Conservation (phyloP, 1,284 basidiomycete species). For the Melanopsichium pennsylvanicum region DNA sequence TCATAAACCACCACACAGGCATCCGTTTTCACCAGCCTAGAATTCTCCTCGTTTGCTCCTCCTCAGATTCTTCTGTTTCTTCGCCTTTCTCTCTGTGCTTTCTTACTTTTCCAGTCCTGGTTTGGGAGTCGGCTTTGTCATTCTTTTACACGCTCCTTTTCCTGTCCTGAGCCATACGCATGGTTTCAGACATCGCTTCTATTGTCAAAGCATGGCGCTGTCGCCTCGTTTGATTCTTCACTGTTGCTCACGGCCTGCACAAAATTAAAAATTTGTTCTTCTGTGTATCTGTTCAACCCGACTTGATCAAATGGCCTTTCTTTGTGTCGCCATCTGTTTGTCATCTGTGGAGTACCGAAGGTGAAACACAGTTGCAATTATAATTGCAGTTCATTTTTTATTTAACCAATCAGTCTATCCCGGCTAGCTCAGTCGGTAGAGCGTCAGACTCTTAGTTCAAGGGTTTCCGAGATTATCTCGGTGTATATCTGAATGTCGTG, state of each 20-base stretch:
- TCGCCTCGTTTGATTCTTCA: neutral
- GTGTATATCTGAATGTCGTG: conserved; percentile 62
- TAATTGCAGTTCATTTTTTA: too few species aligned
- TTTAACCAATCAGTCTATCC: conserved; percentile 42
- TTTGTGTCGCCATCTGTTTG: too few species aligned
- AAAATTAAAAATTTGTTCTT: too few species aligned
- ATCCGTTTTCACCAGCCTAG: too few species aligned
- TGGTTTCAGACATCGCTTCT: neutral
- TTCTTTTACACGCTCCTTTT: neutral
- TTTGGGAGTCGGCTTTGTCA: neutral
- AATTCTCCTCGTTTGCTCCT: too few species aligned
- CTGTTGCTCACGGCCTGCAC: too few species aligned
- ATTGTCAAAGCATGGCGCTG: neutral
- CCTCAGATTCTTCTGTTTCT: neutral
- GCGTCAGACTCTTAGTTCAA: conserved; percentile 65
- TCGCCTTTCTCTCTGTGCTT: neutral
- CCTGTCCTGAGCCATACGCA: neutral
- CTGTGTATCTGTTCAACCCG: neutral
- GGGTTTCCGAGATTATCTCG: conserved; percentile 36
- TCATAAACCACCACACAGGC: too few species aligned
- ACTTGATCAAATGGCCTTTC: too few species aligned
- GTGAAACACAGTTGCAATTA: too few species aligned
- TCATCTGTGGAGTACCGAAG: too few species aligned
- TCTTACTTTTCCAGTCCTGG: neutral
- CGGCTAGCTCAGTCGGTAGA: conserved; percentile 67